These are phyloP conservation scores for Monilinia fructigena DNA, from an alignment of 2,329 filamentous ascomycete genomes.

Conservation along the genomic window DNA sequence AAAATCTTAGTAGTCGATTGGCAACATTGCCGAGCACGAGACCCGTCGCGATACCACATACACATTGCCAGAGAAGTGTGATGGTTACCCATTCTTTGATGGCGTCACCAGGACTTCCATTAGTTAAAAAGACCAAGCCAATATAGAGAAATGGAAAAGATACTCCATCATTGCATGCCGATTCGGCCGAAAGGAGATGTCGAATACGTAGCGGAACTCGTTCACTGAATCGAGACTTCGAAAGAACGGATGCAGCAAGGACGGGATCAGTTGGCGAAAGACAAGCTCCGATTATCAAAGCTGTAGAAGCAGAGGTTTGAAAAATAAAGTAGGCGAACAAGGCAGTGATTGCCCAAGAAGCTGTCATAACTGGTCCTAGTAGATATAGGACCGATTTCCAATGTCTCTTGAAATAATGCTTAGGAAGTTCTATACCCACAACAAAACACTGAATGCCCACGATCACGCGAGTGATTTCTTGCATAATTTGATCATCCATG, in stretches of 20 bases:
- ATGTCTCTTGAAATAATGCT: slow-evolving; percentile 37
- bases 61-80: slow-evolving; percentile 56
- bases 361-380: slow-evolving; percentile 36
- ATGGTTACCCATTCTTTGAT: slow-evolving; percentile 53
- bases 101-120: slow-evolving; percentile 40
- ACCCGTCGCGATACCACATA: slow-evolving; percentile 48
- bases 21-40: slow-evolving; percentile 48
- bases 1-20: slow-evolving; percentile 50
- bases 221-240: slow-evolving; percentile 52
- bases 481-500: slow-evolving; percentile 64
- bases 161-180: slow-evolving; percentile 55
- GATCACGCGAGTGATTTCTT: slow-evolving; percentile 70
- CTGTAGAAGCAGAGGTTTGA: slow-evolving; percentile 46
- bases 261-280: slow-evolving; percentile 58
- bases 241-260: slow-evolving; percentile 52
- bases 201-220: slow-evolving; percentile 52
- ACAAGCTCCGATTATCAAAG: slow-evolving; percentile 53
- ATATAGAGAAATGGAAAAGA: slow-evolving; percentile 57
- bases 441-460: slow-evolving; percentile 73
- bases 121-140: slow-evolving; percentile 48
- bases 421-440: slow-evolving; percentile 68
- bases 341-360: slow-evolving; percentile 46
- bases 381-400: slow-evolving; percentile 36
- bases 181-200: slow-evolving; percentile 53
- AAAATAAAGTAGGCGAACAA: slow-evolving; percentile 49